Percentiles rank a stretch among this genome's conserved stretches.
These are phyloP conservation scores for Amanita exitialis DNA, from an alignment of 768 basidiomycete genomes.

Conservation along the genomic window DNA sequence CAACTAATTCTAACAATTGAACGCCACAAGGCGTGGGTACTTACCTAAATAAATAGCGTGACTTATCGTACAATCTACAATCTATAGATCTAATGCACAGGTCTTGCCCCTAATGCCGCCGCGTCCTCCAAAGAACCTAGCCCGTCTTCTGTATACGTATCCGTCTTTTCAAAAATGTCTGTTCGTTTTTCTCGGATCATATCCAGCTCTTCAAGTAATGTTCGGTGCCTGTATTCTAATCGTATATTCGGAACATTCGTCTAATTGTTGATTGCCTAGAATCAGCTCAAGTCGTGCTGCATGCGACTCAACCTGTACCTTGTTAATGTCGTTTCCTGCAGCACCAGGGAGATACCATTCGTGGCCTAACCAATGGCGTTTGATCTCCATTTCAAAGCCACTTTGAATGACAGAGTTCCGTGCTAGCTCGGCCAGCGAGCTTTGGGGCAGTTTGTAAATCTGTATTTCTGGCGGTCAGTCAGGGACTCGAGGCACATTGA, in stretches of 20 bases:
- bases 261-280: constrained; percentile 23
- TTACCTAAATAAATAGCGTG: no score
- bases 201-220: constrained; percentile 71
- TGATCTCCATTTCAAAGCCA: constrained; percentile 98
- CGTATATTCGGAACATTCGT: constrained; percentile 96
- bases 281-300: background rate
- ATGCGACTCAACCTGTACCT: constrained; percentile 37
- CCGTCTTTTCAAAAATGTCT: background rate
- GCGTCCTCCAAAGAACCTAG: background rate
- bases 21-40: no score
- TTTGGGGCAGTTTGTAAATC: constrained; percentile 96
- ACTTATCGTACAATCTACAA: no score
- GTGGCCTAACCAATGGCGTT: constrained; percentile 90
- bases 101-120: background rate
- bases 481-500: background rate
- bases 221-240: constrained; percentile 84
- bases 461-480: constrained; percentile 17
- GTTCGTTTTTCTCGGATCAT: constrained; percentile 2
- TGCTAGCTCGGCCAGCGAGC: constrained; percentile 92
- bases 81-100: no score
- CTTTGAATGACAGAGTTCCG: constrained; percentile 95
- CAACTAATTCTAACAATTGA: no score
- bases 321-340: constrained; percentile 92
- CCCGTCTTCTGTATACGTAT: background rate
- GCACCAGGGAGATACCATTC: constrained; percentile 91